Conservation (phyloP, 306 rosid genomes). For the Trichosanthes truncata region DNA sequence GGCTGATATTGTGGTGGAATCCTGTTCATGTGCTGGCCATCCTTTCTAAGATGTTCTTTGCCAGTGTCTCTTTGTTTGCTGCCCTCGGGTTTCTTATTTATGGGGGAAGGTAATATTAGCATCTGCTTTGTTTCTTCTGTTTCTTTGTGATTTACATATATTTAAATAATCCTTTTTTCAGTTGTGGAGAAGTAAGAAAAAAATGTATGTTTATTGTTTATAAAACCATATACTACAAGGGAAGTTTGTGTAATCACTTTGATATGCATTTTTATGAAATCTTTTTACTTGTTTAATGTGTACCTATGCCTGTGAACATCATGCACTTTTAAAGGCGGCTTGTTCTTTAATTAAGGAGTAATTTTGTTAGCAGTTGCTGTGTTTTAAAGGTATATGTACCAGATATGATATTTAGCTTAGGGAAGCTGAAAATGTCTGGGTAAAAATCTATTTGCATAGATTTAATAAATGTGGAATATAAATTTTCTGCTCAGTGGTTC, state of each 20-base stretch:
- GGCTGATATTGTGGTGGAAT: conserved; percentile 92
- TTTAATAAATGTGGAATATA: background rate
- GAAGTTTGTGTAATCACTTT: background rate
- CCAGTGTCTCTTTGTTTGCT: conserved; percentile 89
- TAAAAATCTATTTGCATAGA: background rate
- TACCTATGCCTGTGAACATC: background rate
- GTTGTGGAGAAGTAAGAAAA: background rate
- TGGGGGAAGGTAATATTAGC: conserved; percentile 74
- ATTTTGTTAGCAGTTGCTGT: background rate
- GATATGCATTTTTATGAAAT: background rate
- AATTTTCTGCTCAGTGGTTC: background rate
- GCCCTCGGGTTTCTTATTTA: conserved; percentile 97
- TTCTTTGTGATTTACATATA: conserved; percentile 9
- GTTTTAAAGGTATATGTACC: background rate
- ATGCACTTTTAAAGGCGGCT: background rate
- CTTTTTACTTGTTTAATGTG: background rate
- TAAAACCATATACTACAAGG: background rate
- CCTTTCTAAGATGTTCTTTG: conserved; percentile 87
- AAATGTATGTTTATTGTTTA: background rate
- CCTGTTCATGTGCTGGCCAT: conserved; percentile 43
- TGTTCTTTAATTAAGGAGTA: background rate
- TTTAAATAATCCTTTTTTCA: background rate
- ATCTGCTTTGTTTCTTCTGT: conserved; percentile 1
- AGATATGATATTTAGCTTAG: background rate
- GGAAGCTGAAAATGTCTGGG: background rate